Evolutionary conservation across 305 asterid genomes (phyloP), one percentile per base, ranked within the genome.

Genomic region (Fraxinus albicans): DNA sequence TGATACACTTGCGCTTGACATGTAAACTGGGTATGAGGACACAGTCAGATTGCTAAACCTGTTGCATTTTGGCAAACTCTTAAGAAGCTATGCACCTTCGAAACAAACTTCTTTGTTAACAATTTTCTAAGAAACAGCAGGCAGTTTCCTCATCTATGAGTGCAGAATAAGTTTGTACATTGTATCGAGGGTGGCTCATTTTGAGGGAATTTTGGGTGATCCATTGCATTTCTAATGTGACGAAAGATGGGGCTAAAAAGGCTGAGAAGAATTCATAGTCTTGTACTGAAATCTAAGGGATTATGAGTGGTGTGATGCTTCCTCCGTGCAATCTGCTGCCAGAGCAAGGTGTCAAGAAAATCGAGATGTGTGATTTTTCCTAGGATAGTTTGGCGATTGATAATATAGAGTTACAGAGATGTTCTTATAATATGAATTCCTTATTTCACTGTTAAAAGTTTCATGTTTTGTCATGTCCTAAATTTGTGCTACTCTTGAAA

Each of bases 171-270:
- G 65, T 53, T 53, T 53, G 65, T 17, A 17, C 65, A 53, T 53
- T 23, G 91, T 90, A 35, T 35, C 85, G 9, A 85, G 79, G 90
- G 90, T 89, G 0, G 93, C 79, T 2, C 83, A 81, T 50, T 83
- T 93, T 40, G 94, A 90, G 87, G 98, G 97, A 50, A 92, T 93
- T 10, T 83, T 95, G 0, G 97, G 95, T 0, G 91, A 92, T 83
- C 89, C 96, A 0, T 94, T 92, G 97, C 86, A 86, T 94, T 76
- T 93, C 94, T 1, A 94, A 94, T 80, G 92, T 87, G 31, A 93
- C 92, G 0, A 93, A 93, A 33, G 85, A 86, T 34, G 36, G 91
- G 93, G 92, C 92, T 0, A 77, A 92, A 90, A 92, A 91, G 89
- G 92, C 92, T 0, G 72, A 92, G 90, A 92, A 91, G 89, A 80